Evolutionary conservation across 768 basidiomycete genomes (phyloP), one percentile per base, ranked within the genome.

Genomic region (Termitomyces sp.): DNA sequence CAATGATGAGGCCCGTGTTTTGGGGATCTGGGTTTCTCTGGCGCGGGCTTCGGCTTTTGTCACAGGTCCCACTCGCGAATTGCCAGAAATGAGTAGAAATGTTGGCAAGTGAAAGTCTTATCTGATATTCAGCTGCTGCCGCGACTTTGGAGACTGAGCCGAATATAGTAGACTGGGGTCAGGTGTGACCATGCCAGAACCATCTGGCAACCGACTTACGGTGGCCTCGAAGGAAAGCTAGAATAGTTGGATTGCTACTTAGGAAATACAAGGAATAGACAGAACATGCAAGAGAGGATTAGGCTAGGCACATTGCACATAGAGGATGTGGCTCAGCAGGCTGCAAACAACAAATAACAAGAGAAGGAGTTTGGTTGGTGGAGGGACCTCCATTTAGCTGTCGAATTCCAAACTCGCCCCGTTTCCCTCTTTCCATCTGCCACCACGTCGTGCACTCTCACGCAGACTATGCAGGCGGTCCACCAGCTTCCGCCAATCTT

Each of bases 381-480:
- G 68, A 64, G 67, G 66, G 69, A 73, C 71, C 68, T 74, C 70
- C 72, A 73, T 74, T 72, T 73, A 74, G 71, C 69, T 69, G 69
- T 72, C 62, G 70, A 70, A 67, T 68, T 69, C 67, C 68, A 71
- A 73, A 65, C 69, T 63, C 66, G 60, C 61, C 59, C 69, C 56
- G 59, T 63, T 67, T 64, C 62, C 65, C 68, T 65, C 62, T 69
- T 64, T 61, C 48, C 50, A 68, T 58, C 68, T 62, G 67, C 78
- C 80, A 85, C 76, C 77, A 81, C 79, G 78, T 78, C 82, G 66
- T 75, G 71, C 66, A 77, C 78, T 69, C 65, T 73, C 51, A 69
- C 71, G 7, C 71, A 74, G 71, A 81, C 76, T 63, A 90, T 91
- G 89, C 85, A 87, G 75, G 82, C 87, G 65, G 79, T 87, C 52